Percentiles rank a stretch among this genome's conserved stretches.
phyloP scores from a whole-genome alignment of 208 protist genomes.

The Strigomonas culicis region DNA sequence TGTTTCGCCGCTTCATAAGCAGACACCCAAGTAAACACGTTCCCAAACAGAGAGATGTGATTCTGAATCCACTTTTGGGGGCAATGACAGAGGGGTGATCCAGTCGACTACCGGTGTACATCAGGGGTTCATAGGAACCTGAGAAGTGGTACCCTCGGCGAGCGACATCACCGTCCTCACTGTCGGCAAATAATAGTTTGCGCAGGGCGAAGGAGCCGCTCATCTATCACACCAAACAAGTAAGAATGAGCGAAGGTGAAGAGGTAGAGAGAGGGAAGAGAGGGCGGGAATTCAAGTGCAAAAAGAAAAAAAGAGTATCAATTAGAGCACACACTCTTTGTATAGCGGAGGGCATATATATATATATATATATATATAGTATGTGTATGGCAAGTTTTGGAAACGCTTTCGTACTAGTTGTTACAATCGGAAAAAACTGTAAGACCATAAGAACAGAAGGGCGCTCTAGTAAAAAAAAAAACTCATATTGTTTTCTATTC shows the following conservation, averaged over 20 bases:
- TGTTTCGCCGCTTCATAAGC: slow-evolving; percentile 71
- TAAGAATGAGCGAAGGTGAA: not conserved
- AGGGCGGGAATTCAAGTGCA: slow-evolving; percentile 17
- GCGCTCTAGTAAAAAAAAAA: too few relatives aligned
- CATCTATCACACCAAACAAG: slow-evolving; percentile 24
- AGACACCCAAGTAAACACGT: slow-evolving; percentile 57
- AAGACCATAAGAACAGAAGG: too few relatives aligned
- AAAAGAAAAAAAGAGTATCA: slow-evolving; percentile 19
- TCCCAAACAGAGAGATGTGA: slow-evolving; percentile 44
- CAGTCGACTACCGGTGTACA: slow-evolving; percentile 30
- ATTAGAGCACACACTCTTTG: not conserved
- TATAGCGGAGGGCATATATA: not conserved
- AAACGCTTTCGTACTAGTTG: too few relatives aligned
- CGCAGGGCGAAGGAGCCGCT: slow-evolving; percentile 67
- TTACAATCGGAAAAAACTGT: too few relatives aligned
- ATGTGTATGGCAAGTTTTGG: too few relatives aligned
- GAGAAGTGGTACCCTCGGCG: slow-evolving; percentile 66
- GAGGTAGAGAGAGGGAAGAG: slow-evolving; percentile 7
- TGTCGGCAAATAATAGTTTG: slow-evolving; percentile 55
- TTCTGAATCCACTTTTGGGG: slow-evolving; percentile 48
- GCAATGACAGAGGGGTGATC: slow-evolving; percentile 47
- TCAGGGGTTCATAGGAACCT: slow-evolving; percentile 53
- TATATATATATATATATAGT: too few relatives aligned
- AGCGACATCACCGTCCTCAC: slow-evolving; percentile 39
- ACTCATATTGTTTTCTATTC: not conserved